Conservation (phyloP, 139 green algal genomes). For the Coelastrella sp. region DNA sequence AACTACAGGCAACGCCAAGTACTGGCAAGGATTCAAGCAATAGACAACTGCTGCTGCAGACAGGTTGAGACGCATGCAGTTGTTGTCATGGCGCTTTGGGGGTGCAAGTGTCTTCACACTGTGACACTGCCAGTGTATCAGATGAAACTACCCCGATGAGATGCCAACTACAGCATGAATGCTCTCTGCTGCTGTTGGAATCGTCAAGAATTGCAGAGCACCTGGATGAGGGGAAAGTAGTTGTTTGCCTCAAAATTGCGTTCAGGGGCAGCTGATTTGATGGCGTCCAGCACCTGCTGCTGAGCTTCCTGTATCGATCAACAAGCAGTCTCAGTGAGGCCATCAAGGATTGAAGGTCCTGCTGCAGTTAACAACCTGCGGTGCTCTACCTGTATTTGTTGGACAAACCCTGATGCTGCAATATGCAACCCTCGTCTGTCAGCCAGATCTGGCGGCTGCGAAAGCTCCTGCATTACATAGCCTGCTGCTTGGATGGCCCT, state of each 20-base stretch:
- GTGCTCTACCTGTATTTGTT: slow-evolving; percentile 32
- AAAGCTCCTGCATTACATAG: slow-evolving; percentile 33
- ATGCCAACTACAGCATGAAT: background rate
- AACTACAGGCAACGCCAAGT: too few relatives aligned
- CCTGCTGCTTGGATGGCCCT: slow-evolving; percentile 24
- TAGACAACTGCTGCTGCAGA: too few relatives aligned
- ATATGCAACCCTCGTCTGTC: background rate
- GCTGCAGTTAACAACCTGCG: background rate
- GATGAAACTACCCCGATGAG: too few relatives aligned
- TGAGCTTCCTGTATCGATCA: slow-evolving; percentile 30
- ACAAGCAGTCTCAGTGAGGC: too few relatives aligned
- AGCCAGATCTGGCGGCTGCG: background rate
- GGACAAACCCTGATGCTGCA: background rate
- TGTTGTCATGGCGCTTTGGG: too few relatives aligned
- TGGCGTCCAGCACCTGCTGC: slow-evolving; percentile 28
- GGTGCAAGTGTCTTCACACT: too few relatives aligned
- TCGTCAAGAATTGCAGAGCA: background rate
- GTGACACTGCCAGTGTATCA: too few relatives aligned
- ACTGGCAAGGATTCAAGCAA: too few relatives aligned
- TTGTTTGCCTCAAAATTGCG: slow-evolving; percentile 46
- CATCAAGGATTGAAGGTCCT: background rate
- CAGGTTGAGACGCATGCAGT: too few relatives aligned
- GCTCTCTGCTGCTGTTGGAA: background rate
- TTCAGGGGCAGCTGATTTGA: slow-evolving; percentile 19
- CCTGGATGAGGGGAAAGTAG: slow-evolving; percentile 40